Evolutionary conservation across 2,329 filamentous ascomycete species (phyloP), one percentile per base, ranked within the genome.

Genomic region (Alternaria gansuensis): DNA sequence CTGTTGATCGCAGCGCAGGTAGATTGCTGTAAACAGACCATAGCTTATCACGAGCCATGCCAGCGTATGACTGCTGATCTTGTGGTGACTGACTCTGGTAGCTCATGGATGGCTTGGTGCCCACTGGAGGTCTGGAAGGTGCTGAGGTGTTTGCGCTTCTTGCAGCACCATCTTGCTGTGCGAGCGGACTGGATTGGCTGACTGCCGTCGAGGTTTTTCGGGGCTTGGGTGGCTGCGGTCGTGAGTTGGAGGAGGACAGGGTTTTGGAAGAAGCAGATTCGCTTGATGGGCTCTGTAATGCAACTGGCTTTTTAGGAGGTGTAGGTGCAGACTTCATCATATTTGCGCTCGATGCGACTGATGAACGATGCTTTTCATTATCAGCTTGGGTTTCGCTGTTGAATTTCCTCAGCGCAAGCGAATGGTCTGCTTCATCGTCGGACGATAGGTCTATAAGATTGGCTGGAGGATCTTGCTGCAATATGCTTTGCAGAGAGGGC

Each of bases 371-470:
- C 34, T 46, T 34, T 40, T 59, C 46, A 21, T 46, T 60, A 44
- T 69, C 57, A 17, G 51, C 51, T 46, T 69, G 60, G 5, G 66
- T 68, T 43, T 77, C 75, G 26, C 72, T 72, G 28, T 70, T 66
- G 17, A 60, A 62, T 17, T 72, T 72, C 13, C 67, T 67, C 11
- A 71, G 43, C 17, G 60, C 50, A n/a, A 67, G 65, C 5, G 51
- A 17, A 14, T 36, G 48, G 24, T 69, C 48, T 57, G 65, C 50
- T 11, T 75, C 75, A n/a, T 79, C 76, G 33, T 82, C 80, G n/a
- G 78, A 79, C 14, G 77, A 80, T 24, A 83, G 76, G 58, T 83
- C 81, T 43, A 84, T 84, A 10, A 83, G 68, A 45, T 82, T 78
- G 43, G 77, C 76, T 7, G 72, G 60, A 4, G 69, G 58, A 49